phyloP scores from a whole-genome alignment of 148 eudicot species.

The Vaccinium corymbosum region DNA sequence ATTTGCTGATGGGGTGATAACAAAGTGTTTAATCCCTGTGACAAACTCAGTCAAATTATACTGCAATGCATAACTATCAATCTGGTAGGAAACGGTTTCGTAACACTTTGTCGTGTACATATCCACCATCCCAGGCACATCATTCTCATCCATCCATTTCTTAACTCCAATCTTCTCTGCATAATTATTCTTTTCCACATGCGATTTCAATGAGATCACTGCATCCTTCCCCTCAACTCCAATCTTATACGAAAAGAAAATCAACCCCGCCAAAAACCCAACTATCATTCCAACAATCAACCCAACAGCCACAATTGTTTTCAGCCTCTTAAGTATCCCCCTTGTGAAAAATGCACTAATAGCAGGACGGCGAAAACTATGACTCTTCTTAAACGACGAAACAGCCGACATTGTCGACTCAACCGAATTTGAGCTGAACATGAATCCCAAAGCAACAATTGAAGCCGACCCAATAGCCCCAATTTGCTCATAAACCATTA shows the following conservation, averaged over 20 bases:
- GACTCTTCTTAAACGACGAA: slow-evolving; percentile 61
- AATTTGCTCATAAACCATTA: slow-evolving; percentile 57
- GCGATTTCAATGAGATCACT: slow-evolving; percentile 64
- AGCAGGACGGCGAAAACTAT: slow-evolving; percentile 53
- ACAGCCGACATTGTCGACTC: slow-evolving; percentile 73
- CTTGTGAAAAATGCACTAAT: slow-evolving; percentile 64
- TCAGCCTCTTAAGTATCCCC: slow-evolving; percentile 55
- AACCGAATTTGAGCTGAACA: slow-evolving; percentile 50
- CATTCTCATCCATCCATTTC: slow-evolving; percentile 95
- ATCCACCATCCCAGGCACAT: slow-evolving; percentile 87
- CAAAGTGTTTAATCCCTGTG: slow-evolving; percentile 73
- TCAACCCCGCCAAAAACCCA: slow-evolving; percentile 54
- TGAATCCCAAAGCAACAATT: slow-evolving; percentile 52
- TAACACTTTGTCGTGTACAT: slow-evolving; percentile 59
- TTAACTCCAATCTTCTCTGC: slow-evolving; percentile 82
- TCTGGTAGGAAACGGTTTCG: slow-evolving; percentile 71
- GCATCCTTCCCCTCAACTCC: slow-evolving; percentile 91
- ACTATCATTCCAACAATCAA: slow-evolving; percentile 73
- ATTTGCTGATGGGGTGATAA: slow-evolving; percentile 43
- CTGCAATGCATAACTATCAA: slow-evolving; percentile 84
- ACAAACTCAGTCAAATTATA: slow-evolving; percentile 91
- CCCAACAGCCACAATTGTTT: slow-evolving; percentile 86
- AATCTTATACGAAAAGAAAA: slow-evolving; percentile 88
- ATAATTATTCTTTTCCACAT: slow-evolving; percentile 73
- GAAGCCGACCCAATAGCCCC: slow-evolving; percentile 49